These are phyloP conservation scores for Schizochytrium sp. DNA, from an alignment of 108 stramenopile genomes.

Conservation along the genomic window DNA sequence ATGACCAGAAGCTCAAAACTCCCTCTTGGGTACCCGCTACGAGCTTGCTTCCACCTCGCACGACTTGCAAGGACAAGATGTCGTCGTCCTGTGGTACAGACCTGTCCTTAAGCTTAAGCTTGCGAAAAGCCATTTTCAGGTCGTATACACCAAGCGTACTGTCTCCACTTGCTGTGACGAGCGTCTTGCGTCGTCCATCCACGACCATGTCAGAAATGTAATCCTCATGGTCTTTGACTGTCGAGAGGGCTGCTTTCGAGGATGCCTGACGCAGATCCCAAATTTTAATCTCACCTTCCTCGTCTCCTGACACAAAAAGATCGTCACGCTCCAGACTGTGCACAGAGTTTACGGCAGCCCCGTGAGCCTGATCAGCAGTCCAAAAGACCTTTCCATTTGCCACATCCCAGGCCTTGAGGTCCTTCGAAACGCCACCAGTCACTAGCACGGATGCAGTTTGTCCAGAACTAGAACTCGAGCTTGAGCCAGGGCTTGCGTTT, in stretches of 20 bases:
- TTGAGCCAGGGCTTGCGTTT: too few species aligned
- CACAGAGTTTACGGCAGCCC: neutral
- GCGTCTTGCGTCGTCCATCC: slow-evolving; percentile 78
- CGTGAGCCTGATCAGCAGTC: neutral
- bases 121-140: neutral
- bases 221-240: slow-evolving; percentile 84
- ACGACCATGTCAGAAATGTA: slow-evolving; percentile 84
- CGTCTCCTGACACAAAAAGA: slow-evolving; percentile 85
- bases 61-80: slow-evolving; percentile 81
- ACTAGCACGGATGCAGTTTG: neutral
- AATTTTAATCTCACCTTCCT: slow-evolving; percentile 82
- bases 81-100: slow-evolving; percentile 96
- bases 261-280: slow-evolving; percentile 79
- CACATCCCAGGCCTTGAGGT: slow-evolving; percentile 21
- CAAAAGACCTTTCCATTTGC: neutral
- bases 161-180: slow-evolving; percentile 79
- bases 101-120: slow-evolving; percentile 57
- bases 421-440: neutral
- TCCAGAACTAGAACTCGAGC: too few species aligned
- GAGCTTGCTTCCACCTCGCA: slow-evolving; percentile 88
- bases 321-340: slow-evolving; percentile 4
- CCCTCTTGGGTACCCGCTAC: slow-evolving; percentile 90
- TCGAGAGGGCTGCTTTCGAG: slow-evolving; percentile 75
- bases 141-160: slow-evolving; percentile 64
- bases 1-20: slow-evolving; percentile 84